phyloP scores from a whole-genome alignment of 805 yeast species.

The Grigorovia humatica region DNA sequence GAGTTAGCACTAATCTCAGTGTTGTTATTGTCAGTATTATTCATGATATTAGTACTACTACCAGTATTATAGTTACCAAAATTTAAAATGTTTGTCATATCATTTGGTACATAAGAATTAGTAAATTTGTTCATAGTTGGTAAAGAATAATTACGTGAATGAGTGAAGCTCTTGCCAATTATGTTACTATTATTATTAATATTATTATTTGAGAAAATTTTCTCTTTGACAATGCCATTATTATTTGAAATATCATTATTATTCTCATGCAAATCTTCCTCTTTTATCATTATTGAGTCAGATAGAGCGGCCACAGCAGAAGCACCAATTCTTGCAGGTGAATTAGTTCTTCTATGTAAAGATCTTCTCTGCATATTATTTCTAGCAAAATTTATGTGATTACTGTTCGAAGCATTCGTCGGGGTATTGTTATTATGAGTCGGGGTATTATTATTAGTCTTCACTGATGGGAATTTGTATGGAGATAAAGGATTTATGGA shows the following conservation, averaged over 20 bases:
- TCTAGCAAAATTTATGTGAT: neutral
- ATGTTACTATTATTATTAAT: neutral
- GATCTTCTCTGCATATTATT: slow-evolving; percentile 2
- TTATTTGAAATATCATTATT: neutral
- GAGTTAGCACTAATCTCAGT: neutral
- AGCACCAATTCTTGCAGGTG: slow-evolving; percentile 68
- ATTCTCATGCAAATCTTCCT: slow-evolving; percentile 12
- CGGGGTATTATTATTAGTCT: neutral
- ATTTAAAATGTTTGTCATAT: slow-evolving; percentile 17
- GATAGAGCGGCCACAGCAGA: slow-evolving; percentile 50
- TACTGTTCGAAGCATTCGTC: neutral
- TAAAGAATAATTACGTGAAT: slow-evolving; percentile 16
- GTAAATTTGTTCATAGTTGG: slow-evolving; percentile 11
- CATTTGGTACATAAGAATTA: slow-evolving; percentile 3
- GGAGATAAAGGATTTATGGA: neutral
- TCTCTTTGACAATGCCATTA: no score
- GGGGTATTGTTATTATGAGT: slow-evolving; percentile 7
- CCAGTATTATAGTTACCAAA: slow-evolving; percentile 4
- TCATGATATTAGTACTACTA: neutral
- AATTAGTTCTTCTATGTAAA: slow-evolving; percentile 34
- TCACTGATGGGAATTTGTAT: slow-evolving; percentile 1
- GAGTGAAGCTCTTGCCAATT: neutral
- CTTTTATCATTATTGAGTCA: slow-evolving; percentile 18
- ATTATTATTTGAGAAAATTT: neutral
- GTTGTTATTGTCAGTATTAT: neutral